phyloP scores from a whole-genome alignment of 1,139 yeast species.

The Protomyces inouyei region DNA sequence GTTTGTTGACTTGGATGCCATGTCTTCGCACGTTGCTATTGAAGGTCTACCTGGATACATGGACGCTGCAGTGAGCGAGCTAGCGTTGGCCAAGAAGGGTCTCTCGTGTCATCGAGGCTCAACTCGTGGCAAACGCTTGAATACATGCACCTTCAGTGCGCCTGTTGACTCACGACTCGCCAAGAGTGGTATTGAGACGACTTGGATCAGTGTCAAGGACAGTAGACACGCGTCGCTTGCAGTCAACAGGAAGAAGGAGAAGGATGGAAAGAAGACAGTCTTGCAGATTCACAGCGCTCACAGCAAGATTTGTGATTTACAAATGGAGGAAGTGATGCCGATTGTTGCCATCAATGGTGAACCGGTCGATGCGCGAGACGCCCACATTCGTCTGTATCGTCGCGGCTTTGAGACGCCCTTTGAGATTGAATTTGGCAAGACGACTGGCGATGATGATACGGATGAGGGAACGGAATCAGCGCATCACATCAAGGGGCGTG shows the following conservation, averaged over 20 bases:
- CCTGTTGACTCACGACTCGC: constrained; percentile 21
- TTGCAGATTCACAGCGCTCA: constrained; percentile 15
- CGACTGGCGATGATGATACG: neutral
- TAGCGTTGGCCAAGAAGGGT: constrained; percentile 11
- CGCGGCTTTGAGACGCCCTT: constrained; percentile 14
- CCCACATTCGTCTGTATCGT: constrained; percentile 24
- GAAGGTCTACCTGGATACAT: constrained; percentile 25
- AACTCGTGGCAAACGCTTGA: constrained; percentile 3
- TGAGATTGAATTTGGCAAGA: constrained; percentile 1
- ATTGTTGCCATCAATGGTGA: constrained; percentile 18
- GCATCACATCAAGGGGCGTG: constrained; percentile 8
- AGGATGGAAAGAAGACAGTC: constrained; percentile 1
- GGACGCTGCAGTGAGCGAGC: constrained; percentile 16
- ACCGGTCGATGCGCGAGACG: neutral
- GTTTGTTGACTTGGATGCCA: constrained; percentile 31
- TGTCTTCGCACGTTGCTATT: constrained; percentile 12
- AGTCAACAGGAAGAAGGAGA: neutral
- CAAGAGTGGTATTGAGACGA: constrained; percentile 13
- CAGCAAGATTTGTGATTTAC: constrained; percentile 19
- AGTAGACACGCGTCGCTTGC: neutral
- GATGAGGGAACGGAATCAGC: neutral
- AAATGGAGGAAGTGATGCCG: constrained; percentile 7
- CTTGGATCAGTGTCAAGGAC: neutral
- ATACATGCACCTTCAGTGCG: constrained; percentile 6
- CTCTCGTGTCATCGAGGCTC: constrained; percentile 3